phyloP scores from a whole-genome alignment of 148 eudicot species.

The Amaranthus palmeri region DNA sequence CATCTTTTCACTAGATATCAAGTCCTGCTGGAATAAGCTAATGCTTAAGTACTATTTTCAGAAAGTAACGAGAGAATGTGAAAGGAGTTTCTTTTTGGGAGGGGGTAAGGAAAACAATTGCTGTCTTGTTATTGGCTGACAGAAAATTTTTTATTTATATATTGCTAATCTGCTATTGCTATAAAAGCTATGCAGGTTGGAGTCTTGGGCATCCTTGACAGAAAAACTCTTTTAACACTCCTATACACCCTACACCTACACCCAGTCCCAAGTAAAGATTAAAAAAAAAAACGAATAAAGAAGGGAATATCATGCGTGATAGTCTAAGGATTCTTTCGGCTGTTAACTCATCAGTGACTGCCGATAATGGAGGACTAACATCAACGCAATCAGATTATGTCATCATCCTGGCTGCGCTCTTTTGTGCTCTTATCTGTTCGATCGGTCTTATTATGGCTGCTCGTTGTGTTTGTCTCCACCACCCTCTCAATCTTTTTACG shows the following conservation, averaged over 20 bases:
- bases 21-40: background rate
- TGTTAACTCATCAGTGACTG: constrained; percentile 16
- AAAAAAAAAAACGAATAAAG: background rate
- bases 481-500: constrained; percentile 7
- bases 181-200: constrained; percentile 25
- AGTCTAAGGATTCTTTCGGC: constrained; percentile 29
- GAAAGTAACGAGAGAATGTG: background rate
- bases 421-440: constrained; percentile 55
- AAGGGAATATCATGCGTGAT: constrained; percentile 16
- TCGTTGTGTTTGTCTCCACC: constrained; percentile 50
- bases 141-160: constrained; percentile 8
- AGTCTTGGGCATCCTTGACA: constrained; percentile 4
- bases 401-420: constrained; percentile 48
- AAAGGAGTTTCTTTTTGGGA: background rate
- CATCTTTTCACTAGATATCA: background rate
- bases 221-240: constrained; percentile 9
- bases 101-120: constrained; percentile 3
- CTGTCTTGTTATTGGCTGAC: constrained; percentile 28
- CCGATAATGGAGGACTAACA: constrained; percentile 20
- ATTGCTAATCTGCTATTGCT: background rate
- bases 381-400: constrained; percentile 40
- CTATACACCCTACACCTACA: too few relatives aligned
- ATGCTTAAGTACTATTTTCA: background rate
- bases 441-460: constrained; percentile 50
- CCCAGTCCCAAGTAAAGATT: constrained; percentile 1